Conservation (phyloP, 768 basidiomycete genomes). For the Mycena rosella region DNA sequence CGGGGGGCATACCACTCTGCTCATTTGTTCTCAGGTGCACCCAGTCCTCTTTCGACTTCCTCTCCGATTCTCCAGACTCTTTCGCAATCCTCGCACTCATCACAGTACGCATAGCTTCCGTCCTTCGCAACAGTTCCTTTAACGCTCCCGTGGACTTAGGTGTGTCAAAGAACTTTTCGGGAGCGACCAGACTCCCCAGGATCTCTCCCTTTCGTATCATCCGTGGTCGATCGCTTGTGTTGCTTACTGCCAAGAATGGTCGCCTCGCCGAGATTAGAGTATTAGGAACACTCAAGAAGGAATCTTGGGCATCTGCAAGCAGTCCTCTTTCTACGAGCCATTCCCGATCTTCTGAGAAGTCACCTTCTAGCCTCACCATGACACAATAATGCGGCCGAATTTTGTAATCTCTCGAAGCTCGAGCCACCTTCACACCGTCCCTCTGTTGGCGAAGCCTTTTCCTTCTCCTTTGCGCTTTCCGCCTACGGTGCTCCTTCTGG, state of each 20-base stretch:
- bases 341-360: not conserved
- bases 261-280: not conserved
- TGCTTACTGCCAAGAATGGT: not conserved
- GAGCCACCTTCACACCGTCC: not conserved
- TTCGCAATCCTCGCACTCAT: too few species aligned
- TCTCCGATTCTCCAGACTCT: not conserved
- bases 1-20: not conserved
- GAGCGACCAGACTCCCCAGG: not conserved
- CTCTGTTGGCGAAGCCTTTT: not conserved
- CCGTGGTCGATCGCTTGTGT: not conserved
- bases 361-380: not conserved
- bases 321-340: not conserved
- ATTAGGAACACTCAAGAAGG: not conserved
- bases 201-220: conserved; percentile 4
- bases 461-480: not conserved
- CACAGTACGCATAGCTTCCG: too few species aligned
- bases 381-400: not conserved
- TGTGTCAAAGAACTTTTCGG: not conserved
- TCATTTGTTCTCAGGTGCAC: not conserved
- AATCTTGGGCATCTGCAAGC: not conserved
- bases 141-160: not conserved
- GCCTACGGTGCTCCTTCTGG: not conserved
- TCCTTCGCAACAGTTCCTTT: not conserved
- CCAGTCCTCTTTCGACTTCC: not conserved
- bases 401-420: not conserved